phyloP scores from a whole-genome alignment of 345 rosid species.

The Lagerstroemia speciosa region DNA sequence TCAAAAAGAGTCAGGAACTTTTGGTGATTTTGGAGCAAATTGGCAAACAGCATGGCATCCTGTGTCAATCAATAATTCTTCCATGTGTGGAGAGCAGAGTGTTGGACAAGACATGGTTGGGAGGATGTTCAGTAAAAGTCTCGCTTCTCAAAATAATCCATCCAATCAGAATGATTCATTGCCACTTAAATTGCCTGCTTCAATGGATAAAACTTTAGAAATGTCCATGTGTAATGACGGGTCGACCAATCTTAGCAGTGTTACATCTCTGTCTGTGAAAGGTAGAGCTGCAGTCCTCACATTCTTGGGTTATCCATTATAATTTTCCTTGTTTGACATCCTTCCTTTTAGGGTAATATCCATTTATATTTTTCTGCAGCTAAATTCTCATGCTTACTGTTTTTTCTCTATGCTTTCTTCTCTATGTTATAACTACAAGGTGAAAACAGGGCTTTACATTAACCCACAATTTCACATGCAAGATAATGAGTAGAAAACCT shows the following conservation, averaged over 20 bases:
- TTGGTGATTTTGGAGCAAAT: constrained; percentile 20
- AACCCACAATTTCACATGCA: neutral
- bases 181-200: constrained; percentile 44
- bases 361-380: neutral
- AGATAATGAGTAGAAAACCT: neutral
- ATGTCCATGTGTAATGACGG: constrained; percentile 38
- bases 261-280: constrained; percentile 53
- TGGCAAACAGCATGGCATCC: constrained; percentile 22
- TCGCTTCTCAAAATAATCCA: constrained; percentile 8
- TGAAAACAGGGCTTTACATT: neutral
- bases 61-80: constrained; percentile 16
- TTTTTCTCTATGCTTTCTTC: neutral
- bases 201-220: constrained; percentile 32
- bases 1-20: constrained; percentile 17
- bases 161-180: constrained; percentile 32
- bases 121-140: constrained; percentile 13
- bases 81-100: constrained; percentile 13
- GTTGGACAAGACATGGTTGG: constrained; percentile 27
- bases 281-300: constrained; percentile 30
- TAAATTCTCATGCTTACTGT: neutral
- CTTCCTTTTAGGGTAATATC: neutral
- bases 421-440: neutral
- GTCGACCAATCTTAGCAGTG: constrained; percentile 28
- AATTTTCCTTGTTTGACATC: neutral
- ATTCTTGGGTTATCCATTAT: neutral